Conservation (phyloP, 176 grass and related monocot species). For the Cenchrus fungigraminus region DNA sequence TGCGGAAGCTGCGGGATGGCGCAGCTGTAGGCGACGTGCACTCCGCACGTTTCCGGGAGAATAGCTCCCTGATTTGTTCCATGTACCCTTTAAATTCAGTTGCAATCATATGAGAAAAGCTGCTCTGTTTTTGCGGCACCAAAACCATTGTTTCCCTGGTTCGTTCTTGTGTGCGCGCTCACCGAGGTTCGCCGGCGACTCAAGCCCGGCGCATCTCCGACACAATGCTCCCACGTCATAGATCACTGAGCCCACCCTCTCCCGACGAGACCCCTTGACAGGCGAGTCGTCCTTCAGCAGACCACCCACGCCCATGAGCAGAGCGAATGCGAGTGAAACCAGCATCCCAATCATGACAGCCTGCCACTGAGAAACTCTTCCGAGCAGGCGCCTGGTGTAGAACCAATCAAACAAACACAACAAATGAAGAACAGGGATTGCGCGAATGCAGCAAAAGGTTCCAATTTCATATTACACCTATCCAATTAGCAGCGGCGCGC, state of each 20-base stretch:
- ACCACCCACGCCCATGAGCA: neutral
- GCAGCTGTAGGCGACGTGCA: no score
- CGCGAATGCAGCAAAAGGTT: neutral
- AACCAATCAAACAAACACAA: neutral
- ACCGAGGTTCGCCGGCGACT: no score
- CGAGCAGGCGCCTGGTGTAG: neutral
- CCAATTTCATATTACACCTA: neutral
- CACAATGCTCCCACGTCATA: neutral
- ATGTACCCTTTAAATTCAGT: no score
- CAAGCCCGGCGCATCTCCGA: no score
- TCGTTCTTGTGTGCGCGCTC: no score
- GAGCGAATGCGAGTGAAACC: neutral
- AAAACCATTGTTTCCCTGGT: no score
- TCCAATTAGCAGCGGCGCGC: neutral
- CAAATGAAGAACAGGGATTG: neutral
- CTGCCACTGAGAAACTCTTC: neutral
- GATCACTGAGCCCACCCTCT: neutral
- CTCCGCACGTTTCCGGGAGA: no score
- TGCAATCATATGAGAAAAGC: no score
- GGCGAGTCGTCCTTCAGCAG: neutral
- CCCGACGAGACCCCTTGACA: conserved; percentile 4
- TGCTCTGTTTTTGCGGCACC: no score
- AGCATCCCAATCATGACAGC: accelerated
- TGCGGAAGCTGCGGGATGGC: no score
- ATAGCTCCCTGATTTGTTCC: no score